These are phyloP conservation scores for Westerdykella ornata DNA, from an alignment of 2,329 filamentous ascomycete species.

Conservation along the genomic window DNA sequence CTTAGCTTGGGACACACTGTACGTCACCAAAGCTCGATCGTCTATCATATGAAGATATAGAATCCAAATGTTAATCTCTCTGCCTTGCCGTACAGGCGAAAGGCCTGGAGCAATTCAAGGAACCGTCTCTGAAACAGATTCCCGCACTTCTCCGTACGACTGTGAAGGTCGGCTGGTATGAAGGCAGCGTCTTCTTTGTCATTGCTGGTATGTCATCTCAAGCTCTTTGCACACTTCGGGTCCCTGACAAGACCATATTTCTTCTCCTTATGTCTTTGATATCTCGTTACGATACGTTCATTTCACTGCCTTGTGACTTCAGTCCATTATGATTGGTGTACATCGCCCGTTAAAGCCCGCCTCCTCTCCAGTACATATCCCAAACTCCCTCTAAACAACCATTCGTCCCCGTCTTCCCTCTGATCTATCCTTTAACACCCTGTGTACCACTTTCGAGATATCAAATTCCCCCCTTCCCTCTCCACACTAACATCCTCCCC, in stretches of 20 bases:
- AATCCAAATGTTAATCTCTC: background rate
- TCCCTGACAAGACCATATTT: background rate
- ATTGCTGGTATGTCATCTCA: conserved; percentile 23
- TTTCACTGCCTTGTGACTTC: too few species aligned
- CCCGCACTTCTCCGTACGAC: conserved; percentile 24
- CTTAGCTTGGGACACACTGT: conserved; percentile 32
- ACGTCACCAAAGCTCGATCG: conserved; percentile 2
- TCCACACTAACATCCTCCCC: background rate
- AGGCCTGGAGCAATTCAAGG: conserved; percentile 32
- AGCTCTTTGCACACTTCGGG: background rate
- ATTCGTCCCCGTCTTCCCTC: too few species aligned
- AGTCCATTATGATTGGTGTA: too few species aligned
- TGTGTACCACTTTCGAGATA: background rate
- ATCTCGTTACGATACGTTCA: too few species aligned
- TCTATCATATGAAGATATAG: background rate
- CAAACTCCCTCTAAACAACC: too few species aligned
- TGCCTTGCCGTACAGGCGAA: conserved; percentile 18
- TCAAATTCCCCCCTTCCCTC: background rate
- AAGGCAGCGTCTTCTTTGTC: conserved; percentile 32
- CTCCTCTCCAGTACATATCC: background rate
- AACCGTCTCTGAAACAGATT: conserved; percentile 25
- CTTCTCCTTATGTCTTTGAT: too few species aligned
- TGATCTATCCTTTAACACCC: background rate
- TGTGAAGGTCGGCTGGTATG: conserved; percentile 33
- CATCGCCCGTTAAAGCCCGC: background rate